These are phyloP conservation scores for Bocquillonia castaneifolia DNA, from an alignment of 441 rosid genomes.

Conservation along the genomic window DNA sequence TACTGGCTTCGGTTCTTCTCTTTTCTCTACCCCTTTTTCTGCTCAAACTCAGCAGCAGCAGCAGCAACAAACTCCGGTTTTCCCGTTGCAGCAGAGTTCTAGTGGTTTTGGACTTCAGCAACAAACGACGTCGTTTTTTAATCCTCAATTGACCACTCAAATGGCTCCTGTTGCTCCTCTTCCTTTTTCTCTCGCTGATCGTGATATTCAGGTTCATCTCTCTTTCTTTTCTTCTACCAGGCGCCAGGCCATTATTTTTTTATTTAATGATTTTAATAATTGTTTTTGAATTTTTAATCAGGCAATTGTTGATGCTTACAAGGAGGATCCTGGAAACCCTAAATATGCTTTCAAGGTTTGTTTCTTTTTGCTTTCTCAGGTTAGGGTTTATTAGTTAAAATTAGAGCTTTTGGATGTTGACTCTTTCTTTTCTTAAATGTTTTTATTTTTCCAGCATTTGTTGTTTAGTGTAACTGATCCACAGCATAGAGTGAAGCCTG, in stretches of 20 bases:
- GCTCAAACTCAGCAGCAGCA: slow-evolving; percentile 51
- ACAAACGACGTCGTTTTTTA: slow-evolving; percentile 44
- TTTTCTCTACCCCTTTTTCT: slow-evolving; percentile 67
- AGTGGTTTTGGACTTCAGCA: slow-evolving; percentile 54
- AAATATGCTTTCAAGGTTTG: slow-evolving; percentile 69
- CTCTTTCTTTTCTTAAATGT: neutral
- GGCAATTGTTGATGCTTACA: slow-evolving; percentile 76
- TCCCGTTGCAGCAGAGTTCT: too few species aligned
- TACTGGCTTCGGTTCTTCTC: slow-evolving; percentile 56
- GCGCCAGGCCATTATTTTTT: neutral
- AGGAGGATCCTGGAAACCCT: slow-evolving; percentile 66
- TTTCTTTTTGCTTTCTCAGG: neutral
- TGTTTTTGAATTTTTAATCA: slow-evolving; percentile 12
- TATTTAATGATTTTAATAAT: neutral
- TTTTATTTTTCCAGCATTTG: slow-evolving; percentile 59
- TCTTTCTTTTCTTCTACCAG: neutral
- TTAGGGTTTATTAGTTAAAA: neutral
- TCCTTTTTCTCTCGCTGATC: slow-evolving; percentile 88
- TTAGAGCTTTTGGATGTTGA: slow-evolving; percentile 21
- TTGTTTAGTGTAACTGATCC: slow-evolving; percentile 89
- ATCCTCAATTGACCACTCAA: slow-evolving; percentile 81
- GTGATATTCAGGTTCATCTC: slow-evolving; percentile 63
- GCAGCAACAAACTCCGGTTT: slow-evolving; percentile 36
- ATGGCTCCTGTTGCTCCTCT: slow-evolving; percentile 96
- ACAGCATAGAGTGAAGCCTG: slow-evolving; percentile 71